Percentiles rank a stretch among this genome's conserved stretches.
Conservation (phyloP, 140 eudicot species). For the Flaveria floridana region DNA sequence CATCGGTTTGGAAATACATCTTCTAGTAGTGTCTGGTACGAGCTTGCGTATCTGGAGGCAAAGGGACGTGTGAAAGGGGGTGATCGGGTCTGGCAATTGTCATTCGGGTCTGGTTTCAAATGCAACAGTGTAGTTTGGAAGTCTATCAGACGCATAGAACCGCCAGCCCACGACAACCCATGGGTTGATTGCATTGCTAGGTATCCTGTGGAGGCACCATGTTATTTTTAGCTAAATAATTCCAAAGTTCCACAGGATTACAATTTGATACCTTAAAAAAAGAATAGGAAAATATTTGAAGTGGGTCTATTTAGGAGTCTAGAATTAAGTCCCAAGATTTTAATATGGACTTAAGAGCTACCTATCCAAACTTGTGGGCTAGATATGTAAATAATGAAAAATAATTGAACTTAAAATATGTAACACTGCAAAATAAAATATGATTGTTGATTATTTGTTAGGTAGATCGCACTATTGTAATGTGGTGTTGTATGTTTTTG, state of each 20-base stretch:
- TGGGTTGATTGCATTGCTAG: slow-evolving; percentile 66
- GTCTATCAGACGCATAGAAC: slow-evolving; percentile 51
- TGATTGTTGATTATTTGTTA: background rate
- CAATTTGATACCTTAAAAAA: slow-evolving; percentile 22
- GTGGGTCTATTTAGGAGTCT: background rate
- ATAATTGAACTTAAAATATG: background rate
- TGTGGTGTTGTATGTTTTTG: slow-evolving; percentile 8
- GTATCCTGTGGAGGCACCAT: slow-evolving; percentile 50
- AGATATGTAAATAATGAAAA: background rate
- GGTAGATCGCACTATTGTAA: background rate
- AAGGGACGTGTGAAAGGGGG: slow-evolving; percentile 67
- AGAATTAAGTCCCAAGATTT: background rate
- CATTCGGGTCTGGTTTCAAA: slow-evolving; percentile 92
- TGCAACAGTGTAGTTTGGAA: slow-evolving; percentile 94
- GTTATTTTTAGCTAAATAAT: slow-evolving; percentile 26
- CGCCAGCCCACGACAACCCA: slow-evolving; percentile 51
- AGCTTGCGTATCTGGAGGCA: slow-evolving; percentile 81
- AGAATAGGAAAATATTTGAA: background rate
- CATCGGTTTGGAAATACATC: slow-evolving; percentile 93
- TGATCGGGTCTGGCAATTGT: slow-evolving; percentile 85
- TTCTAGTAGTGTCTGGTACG: slow-evolving; percentile 94
- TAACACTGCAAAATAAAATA: background rate
- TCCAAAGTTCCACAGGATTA: slow-evolving; percentile 15
- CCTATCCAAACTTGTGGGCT: background rate
- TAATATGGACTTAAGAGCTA: background rate